Percentiles rank a stretch among this genome's conserved stretches.
These are phyloP conservation scores for Metschnikowia henanensis DNA, from an alignment of 805 yeast genomes.

Conservation along the genomic window DNA sequence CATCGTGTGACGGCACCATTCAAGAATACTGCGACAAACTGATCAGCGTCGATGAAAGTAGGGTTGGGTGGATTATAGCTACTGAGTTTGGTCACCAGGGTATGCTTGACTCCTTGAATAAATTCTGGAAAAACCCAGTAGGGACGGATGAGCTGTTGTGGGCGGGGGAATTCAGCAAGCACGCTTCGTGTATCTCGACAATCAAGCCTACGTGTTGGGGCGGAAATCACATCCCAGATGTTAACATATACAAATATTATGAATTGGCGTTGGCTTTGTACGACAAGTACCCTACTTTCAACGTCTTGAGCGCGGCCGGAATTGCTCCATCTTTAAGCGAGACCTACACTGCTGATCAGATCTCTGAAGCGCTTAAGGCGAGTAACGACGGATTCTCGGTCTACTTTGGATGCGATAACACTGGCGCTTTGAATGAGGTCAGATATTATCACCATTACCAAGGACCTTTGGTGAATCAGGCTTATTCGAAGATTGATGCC, in stretches of 20 bases:
- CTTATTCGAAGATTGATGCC: slow-evolving; percentile 57
- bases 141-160: slow-evolving; percentile 36
- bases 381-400: slow-evolving; percentile 33
- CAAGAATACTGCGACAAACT: slow-evolving; percentile 33
- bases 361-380: slow-evolving; percentile 31
- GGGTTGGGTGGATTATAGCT: slow-evolving; percentile 25
- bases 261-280: slow-evolving; percentile 30
- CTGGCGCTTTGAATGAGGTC: slow-evolving; percentile 22
- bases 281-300: slow-evolving; percentile 34
- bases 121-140: slow-evolving; percentile 28
- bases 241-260: slow-evolving; percentile 31
- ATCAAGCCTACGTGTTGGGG: slow-evolving; percentile 36
- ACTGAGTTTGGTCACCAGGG: slow-evolving; percentile 26
- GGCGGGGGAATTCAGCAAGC: slow-evolving; percentile 45
- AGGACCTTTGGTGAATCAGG: slow-evolving; percentile 22
- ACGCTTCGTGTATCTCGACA: slow-evolving; percentile 43
- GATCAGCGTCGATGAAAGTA: slow-evolving; percentile 23
- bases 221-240: slow-evolving; percentile 18
- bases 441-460: slow-evolving; percentile 26
- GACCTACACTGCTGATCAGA: slow-evolving; percentile 33
- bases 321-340: slow-evolving; percentile 34
- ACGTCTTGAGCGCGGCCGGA: slow-evolving; percentile 35
- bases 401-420: slow-evolving; percentile 32
- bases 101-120: slow-evolving; percentile 26
- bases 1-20: slow-evolving; percentile 39